A percentile compares a stretch with the other conserved stretches of the same genome.
Evolutionary conservation across 1,139 yeast species (phyloP).

Genomic region (Suhomyces taliae): DNA sequence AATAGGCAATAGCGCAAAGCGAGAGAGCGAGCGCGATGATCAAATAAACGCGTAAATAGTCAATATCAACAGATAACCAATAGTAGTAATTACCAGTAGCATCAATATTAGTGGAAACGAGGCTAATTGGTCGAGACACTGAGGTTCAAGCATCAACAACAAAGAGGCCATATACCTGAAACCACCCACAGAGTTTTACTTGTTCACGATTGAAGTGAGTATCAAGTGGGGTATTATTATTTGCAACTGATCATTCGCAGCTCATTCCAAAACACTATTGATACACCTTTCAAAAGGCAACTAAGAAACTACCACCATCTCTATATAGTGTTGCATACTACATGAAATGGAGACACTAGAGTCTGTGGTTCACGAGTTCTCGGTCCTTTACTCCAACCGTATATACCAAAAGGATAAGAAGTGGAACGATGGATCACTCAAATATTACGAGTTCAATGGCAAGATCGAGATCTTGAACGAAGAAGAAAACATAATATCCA

Average conservation of each 20-base stretch:
- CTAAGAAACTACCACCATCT: background rate
- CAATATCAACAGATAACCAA: background rate
- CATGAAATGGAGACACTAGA: conserved; percentile 6
- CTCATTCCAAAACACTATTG: too few relatives aligned
- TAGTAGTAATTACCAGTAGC: background rate
- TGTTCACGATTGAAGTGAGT: too few relatives aligned
- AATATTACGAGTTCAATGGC: conserved; percentile 48
- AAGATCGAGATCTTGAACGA: conserved; percentile 46
- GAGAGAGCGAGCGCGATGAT: background rate
- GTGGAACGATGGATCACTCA: conserved; percentile 56
- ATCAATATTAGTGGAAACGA: too few relatives aligned
- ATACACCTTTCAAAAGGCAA: too few relatives aligned
- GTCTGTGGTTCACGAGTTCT: conserved; percentile 39
- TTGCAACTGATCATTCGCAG: too few relatives aligned
- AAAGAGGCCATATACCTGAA: too few relatives aligned
- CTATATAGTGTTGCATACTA: background rate
- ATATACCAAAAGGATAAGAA: conserved; percentile 50
- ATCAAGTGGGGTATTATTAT: too few relatives aligned
- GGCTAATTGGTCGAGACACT: too few relatives aligned
- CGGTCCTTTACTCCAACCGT: conserved; percentile 45
- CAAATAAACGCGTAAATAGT: background rate
- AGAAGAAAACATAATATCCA: conserved; percentile 30
- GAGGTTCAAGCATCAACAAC: too few relatives aligned
- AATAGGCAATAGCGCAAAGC: background rate
- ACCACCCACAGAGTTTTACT: too few relatives aligned